Conservation (phyloP, 208 protist genomes). For the Angomonas deanei region DNA sequence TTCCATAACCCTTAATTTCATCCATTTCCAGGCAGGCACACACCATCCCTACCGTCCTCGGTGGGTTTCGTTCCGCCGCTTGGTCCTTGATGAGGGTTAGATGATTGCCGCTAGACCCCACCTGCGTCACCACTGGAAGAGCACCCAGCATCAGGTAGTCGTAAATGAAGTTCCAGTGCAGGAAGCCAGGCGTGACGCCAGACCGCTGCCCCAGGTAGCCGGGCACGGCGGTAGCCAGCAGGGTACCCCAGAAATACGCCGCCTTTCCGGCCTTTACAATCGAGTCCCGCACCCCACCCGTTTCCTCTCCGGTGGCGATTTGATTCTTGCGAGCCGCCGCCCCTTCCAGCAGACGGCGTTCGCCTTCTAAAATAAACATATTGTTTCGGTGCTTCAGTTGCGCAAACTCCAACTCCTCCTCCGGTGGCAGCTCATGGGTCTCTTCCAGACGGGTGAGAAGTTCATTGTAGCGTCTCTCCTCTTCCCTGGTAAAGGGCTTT, state of each 20-base stretch:
- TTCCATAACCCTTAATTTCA: constrained; percentile 78
- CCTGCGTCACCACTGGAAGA: constrained; percentile 71
- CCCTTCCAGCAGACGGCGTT: constrained; percentile 25
- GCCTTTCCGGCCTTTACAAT: constrained; percentile 47
- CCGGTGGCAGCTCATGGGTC: constrained; percentile 17
- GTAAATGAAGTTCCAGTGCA: constrained; percentile 84
- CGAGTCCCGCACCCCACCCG: constrained; percentile 14
- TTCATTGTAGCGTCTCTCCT: constrained; percentile 37
- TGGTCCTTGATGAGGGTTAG: constrained; percentile 55
- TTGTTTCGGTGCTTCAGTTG: constrained; percentile 42
- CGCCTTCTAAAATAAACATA: constrained; percentile 45
- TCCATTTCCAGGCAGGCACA: constrained; percentile 67
- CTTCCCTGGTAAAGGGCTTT: constrained; percentile 36
- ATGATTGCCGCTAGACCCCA: constrained; percentile 79
- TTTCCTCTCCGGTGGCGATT: background rate
- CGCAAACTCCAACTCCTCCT: constrained; percentile 37
- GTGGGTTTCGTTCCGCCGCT: constrained; percentile 30
- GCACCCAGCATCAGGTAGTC: constrained; percentile 75
- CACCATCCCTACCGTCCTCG: constrained; percentile 60
- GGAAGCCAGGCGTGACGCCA: constrained; percentile 60
- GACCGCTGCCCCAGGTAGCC: constrained; percentile 73
- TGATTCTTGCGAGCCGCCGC: constrained; percentile 1
- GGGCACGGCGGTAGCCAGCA: constrained; percentile 72
- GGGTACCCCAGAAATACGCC: constrained; percentile 77
- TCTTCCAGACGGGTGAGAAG: constrained; percentile 19